Conservation (phyloP, 805 yeast species). For the Millerozyma acaciae region DNA sequence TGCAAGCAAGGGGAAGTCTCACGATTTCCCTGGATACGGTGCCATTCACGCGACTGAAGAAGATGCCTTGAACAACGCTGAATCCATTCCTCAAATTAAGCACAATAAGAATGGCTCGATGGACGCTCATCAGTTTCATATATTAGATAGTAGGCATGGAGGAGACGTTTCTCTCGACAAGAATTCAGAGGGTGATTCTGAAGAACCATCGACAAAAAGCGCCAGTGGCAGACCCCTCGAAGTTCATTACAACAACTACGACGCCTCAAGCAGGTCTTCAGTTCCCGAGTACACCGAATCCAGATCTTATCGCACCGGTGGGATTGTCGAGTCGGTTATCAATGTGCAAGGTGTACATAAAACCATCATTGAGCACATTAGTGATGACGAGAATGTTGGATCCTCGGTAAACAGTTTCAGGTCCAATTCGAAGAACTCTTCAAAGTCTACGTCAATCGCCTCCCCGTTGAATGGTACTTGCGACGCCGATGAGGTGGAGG, state of each 20-base stretch:
- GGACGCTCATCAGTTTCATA: slow-evolving; percentile 12
- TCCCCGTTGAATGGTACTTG: not conserved
- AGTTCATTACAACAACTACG: slow-evolving; percentile 2
- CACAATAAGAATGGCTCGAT: slow-evolving; percentile 7
- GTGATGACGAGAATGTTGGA: slow-evolving; percentile 39
- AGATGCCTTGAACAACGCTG: slow-evolving; percentile 33
- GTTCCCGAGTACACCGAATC: slow-evolving; percentile 29
- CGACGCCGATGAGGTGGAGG: not conserved
- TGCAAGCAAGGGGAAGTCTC: slow-evolving; percentile 13
- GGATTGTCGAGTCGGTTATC: slow-evolving; percentile 78
- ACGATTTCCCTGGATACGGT: slow-evolving; percentile 18
- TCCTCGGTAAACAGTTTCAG: not conserved
- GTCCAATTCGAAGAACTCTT: not conserved
- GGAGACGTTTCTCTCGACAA: slow-evolving; percentile 22
- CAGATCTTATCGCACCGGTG: slow-evolving; percentile 47
- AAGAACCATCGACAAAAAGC: not conserved
- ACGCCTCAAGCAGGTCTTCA: not conserved
- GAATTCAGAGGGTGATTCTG: not conserved
- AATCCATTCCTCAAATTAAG: slow-evolving; percentile 4
- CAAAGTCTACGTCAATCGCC: not conserved
- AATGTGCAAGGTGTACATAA: slow-evolving; percentile 80
- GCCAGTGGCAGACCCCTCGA: slow-evolving; percentile 3
- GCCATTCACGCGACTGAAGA: slow-evolving; percentile 45
- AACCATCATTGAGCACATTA: slow-evolving; percentile 72
- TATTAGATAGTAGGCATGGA: slow-evolving; percentile 22